These are phyloP conservation scores for Macrolepiota albuminosa DNA, from an alignment of 768 basidiomycete genomes.

Conservation along the genomic window DNA sequence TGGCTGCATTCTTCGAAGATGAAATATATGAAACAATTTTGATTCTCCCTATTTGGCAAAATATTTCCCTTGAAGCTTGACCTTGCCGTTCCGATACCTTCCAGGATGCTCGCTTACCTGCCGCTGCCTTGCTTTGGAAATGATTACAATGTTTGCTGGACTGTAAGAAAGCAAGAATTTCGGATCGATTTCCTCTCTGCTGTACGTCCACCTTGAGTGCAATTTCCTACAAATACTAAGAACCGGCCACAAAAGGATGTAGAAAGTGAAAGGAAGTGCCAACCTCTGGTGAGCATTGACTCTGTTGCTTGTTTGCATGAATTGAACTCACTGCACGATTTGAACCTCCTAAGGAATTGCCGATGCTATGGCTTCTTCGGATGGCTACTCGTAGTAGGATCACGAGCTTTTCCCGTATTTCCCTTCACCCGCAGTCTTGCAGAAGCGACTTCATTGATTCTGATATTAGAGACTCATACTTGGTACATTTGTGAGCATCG, in stretches of 20 bases:
- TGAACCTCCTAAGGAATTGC: not conserved
- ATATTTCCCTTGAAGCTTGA: conserved; percentile 39
- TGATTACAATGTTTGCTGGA: conserved; percentile 32
- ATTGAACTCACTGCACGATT: not conserved
- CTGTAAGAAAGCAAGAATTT: not conserved
- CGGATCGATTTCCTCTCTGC: no score
- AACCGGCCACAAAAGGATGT: not conserved
- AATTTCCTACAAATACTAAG: not conserved
- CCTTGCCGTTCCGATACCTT: conserved; percentile 28
- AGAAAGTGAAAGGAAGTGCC: not conserved
- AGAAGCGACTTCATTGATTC: not conserved
- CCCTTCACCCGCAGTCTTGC: not conserved
- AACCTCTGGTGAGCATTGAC: not conserved
- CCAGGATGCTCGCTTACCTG: conserved; percentile 30
- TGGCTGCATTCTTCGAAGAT: no score
- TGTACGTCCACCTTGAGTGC: not conserved
- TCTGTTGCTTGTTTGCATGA: not conserved
- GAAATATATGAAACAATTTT: not conserved
- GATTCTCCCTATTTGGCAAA: no score
- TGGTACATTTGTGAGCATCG: not conserved
- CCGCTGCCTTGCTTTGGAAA: conserved; percentile 35
- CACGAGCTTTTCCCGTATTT: not conserved
- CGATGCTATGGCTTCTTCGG: not conserved
- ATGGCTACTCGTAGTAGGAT: not conserved
- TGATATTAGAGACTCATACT: no score